Conservation (phyloP, 2,329 filamentous ascomycete genomes). For the Aspergillus cejpii region DNA sequence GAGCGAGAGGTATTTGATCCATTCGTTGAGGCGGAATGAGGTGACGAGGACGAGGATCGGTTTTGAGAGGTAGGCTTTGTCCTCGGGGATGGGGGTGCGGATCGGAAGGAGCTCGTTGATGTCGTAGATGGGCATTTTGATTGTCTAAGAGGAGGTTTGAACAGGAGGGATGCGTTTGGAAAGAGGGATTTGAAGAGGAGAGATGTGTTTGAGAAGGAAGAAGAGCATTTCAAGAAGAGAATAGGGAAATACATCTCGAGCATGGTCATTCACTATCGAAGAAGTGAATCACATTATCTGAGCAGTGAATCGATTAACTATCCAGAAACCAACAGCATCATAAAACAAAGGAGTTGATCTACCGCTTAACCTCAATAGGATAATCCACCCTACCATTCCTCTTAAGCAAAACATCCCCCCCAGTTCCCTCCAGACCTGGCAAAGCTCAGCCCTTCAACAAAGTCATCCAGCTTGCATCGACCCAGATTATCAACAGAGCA, state of each 20-base stretch:
- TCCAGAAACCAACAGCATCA: too few species aligned
- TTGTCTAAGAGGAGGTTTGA: neutral
- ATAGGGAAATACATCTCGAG: neutral
- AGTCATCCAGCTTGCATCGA: constrained; percentile 61
- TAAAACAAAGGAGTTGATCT: too few species aligned
- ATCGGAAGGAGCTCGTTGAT: neutral
- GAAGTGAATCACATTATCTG: too few species aligned
- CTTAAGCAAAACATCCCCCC: constrained; percentile 28
- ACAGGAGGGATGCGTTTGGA: neutral
- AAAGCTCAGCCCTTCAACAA: constrained; percentile 70
- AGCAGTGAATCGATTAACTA: too few species aligned
- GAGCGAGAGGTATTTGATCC: neutral
- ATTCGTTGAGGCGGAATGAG: neutral
- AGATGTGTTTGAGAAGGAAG: neutral
- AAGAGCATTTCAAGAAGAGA: neutral
- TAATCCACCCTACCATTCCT: too few species aligned
- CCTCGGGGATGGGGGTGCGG: neutral
- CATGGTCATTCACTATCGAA: neutral
- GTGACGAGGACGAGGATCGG: constrained; percentile 1
- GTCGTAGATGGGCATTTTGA: neutral
- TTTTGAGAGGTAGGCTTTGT: neutral
- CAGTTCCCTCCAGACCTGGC: constrained; percentile 66
- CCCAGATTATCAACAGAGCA: constrained; percentile 66
- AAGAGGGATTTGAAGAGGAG: neutral
- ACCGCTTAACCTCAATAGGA: too few species aligned